Conservation (phyloP, 345 rosid species). For the Arabidopsis suecica region DNA sequence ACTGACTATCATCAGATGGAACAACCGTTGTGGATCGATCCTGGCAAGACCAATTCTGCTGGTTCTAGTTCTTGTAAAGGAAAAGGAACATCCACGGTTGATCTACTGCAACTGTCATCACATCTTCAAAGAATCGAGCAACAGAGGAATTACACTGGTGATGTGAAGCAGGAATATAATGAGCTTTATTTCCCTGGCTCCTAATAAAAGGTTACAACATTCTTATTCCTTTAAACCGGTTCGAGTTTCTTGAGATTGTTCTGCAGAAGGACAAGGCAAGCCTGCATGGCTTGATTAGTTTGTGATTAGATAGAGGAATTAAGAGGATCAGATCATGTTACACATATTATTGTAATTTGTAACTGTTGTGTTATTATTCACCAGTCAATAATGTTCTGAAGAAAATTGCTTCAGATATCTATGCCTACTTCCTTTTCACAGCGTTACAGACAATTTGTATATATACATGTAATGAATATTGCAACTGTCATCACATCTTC, state of each 20-base stretch:
- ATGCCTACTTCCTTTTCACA: conserved; percentile 29
- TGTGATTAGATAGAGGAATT: conserved; percentile 13
- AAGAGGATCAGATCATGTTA: not conserved
- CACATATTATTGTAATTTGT: conserved; percentile 23
- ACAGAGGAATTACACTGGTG: conserved; percentile 62
- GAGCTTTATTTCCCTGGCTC: conserved; percentile 50
- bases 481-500: conserved; percentile 77
- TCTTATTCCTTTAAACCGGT: conserved; percentile 2
- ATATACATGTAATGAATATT: too few relatives aligned
- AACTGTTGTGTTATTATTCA: conserved; percentile 20
- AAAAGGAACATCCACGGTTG: conserved; percentile 57
- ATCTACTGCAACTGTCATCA: conserved; percentile 73
- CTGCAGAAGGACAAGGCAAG: not conserved
- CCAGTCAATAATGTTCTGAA: conserved; percentile 28
- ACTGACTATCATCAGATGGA: conserved; percentile 17
- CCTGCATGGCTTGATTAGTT: conserved; percentile 3
- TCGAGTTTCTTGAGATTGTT: conserved; percentile 4
- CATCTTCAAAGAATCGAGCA: conserved; percentile 77
- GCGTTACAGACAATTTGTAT: too few relatives aligned
- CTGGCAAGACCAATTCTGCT: conserved; percentile 18
- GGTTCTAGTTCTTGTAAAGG: conserved; percentile 45
- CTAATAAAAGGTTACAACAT: conserved; percentile 33
- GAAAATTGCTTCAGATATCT: conserved; percentile 37
- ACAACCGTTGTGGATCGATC: conserved; percentile 19
- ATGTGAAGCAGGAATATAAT: conserved; percentile 58